These are phyloP conservation scores for Penicillium riverlandense DNA, from an alignment of 495 filamentous ascomycete genomes.

Conservation along the genomic window DNA sequence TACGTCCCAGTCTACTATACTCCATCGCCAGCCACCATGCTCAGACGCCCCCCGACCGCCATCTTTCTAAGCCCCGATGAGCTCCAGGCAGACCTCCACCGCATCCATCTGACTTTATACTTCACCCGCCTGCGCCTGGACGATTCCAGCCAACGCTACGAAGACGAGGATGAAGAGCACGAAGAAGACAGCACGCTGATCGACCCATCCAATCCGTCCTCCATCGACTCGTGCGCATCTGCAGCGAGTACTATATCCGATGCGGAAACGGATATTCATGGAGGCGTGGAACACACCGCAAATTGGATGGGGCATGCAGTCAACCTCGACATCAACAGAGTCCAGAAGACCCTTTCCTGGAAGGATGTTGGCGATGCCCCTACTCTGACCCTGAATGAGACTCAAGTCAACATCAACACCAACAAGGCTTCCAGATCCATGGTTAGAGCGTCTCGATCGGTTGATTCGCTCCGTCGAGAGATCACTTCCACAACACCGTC, in stretches of 20 bases:
- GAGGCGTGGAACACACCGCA: no score
- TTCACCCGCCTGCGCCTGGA: constrained; percentile 14
- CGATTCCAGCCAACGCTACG: constrained; percentile 5
- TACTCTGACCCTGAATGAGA: no score
- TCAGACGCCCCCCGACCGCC: constrained; percentile 45
- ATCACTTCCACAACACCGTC: background rate
- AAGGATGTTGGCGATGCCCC: no score
- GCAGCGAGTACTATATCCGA: background rate
- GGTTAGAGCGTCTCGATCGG: no score
- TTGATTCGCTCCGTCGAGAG: no score
- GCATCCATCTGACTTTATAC: constrained; percentile 8
- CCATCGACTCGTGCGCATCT: background rate
- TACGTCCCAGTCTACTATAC: no score
- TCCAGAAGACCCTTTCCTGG: no score
- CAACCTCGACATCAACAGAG: no score
- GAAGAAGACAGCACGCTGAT: background rate
- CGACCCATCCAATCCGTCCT: background rate
- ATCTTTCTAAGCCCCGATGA: constrained; percentile 49
- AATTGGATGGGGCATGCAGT: no score
- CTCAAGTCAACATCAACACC: no score
- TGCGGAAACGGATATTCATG: no score
- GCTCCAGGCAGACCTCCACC: constrained; percentile 27
- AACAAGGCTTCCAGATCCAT: no score
- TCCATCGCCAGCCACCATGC: constrained; percentile 29
- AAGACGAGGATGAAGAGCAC: background rate